Conservation (phyloP, 345 rosid genomes). For the Hevea brasiliensis region DNA sequence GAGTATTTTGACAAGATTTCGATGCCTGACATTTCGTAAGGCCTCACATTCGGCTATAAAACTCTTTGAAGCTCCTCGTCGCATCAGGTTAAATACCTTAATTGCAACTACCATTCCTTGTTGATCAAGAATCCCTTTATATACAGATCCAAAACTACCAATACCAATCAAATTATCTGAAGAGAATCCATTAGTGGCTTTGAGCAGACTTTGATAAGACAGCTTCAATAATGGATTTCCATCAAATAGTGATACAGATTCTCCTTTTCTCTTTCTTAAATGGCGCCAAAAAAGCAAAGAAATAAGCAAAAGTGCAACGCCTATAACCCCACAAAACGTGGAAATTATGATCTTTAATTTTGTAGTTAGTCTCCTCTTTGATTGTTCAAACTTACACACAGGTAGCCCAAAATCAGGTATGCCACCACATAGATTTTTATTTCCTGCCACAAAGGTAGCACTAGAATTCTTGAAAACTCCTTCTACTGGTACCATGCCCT, state of each 20-base stretch:
- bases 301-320: background rate
- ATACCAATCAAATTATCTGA: background rate
- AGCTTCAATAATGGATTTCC: background rate
- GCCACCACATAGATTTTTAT: constrained; percentile 1
- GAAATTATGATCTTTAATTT: background rate
- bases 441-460: background rate
- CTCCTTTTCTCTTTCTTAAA: background rate
- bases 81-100: background rate
- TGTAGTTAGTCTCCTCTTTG: background rate
- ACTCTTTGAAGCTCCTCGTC: constrained; percentile 2
- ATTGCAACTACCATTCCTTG: background rate
- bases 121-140: constrained; percentile 1
- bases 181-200: constrained; percentile 9
- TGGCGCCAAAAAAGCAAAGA: background rate
- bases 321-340: background rate
- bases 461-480: constrained; percentile 1
- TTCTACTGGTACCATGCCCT: background rate
- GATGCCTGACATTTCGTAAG: background rate
- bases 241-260: background rate
- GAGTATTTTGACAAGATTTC: background rate
- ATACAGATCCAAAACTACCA: background rate
- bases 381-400: background rate
- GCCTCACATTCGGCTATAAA: background rate
- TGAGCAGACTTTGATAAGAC: constrained; percentile 1
- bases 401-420: background rate